Percentiles rank a stretch among this genome's conserved stretches.
phyloP scores from a whole-genome alignment of 2,329 filamentous ascomycete genomes.

The Pseudopyricularia javanii region DNA sequence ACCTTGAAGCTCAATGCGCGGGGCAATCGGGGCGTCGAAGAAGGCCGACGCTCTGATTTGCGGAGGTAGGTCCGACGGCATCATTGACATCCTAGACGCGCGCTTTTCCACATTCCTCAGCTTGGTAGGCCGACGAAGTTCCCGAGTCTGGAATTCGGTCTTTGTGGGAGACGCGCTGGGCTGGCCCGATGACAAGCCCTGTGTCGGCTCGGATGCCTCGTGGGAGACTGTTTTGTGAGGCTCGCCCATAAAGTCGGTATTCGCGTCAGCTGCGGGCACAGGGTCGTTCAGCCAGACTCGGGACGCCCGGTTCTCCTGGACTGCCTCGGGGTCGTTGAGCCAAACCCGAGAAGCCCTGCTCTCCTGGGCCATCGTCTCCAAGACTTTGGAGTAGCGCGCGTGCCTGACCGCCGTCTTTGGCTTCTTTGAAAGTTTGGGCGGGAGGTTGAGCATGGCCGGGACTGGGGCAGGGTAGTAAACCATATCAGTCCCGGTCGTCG shows the following conservation, averaged over 20 bases:
- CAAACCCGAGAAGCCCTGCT: too few species aligned
- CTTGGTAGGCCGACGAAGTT: slow-evolving; percentile 15
- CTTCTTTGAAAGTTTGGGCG: slow-evolving; percentile 70
- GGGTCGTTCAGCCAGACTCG: slow-evolving; percentile 36
- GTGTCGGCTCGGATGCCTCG: background rate
- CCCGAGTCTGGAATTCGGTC: slow-evolving; percentile 6
- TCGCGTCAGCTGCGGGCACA: slow-evolving; percentile 18
- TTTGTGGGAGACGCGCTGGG: background rate
- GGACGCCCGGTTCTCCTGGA: too few species aligned
- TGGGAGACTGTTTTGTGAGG: background rate
- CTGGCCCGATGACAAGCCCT: background rate
- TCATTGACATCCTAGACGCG: slow-evolving; percentile 21
- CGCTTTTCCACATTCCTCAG: slow-evolving; percentile 21
- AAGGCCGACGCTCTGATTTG: slow-evolving; percentile 84
- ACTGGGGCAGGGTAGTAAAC: slow-evolving; percentile 93
- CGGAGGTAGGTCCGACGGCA: slow-evolving; percentile 53
- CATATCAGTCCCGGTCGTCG: slow-evolving; percentile 64
- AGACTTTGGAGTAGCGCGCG: slow-evolving; percentile 59
- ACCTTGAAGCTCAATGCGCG: slow-evolving; percentile 48
- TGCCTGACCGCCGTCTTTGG: slow-evolving; percentile 51
- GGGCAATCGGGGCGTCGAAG: slow-evolving; percentile 55
- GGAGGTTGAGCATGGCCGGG: slow-evolving; percentile 84
- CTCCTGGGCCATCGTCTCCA: slow-evolving; percentile 45
- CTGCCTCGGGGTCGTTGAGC: too few species aligned
- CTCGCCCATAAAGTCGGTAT: slow-evolving; percentile 6